Conservation (phyloP, 176 grass and related monocot species). For the Rhynchospora breviuscula region DNA sequence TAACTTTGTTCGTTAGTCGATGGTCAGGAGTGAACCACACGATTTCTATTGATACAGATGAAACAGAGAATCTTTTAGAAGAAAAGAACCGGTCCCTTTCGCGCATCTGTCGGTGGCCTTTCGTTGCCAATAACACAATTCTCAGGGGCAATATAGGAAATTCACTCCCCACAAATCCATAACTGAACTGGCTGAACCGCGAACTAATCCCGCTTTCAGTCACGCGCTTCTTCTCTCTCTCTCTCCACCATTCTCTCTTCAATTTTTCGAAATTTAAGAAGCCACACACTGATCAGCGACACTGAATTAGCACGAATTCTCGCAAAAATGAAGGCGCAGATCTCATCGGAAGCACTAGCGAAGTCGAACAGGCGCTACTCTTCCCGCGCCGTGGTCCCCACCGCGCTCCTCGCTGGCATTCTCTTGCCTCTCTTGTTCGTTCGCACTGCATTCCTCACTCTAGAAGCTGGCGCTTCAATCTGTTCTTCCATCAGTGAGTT, state of each 20-base stretch:
- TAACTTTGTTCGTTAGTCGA: no score
- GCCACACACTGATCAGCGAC: not conserved
- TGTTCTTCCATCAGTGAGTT: constrained; percentile 49
- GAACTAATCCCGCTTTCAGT: not conserved
- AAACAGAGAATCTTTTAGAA: not conserved
- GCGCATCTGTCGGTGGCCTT: constrained; percentile 34
- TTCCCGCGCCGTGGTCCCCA: constrained; percentile 38
- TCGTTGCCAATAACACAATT: not conserved
- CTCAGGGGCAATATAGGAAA: not conserved
- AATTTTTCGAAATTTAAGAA: constrained; percentile 9
- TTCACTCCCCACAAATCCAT: not conserved
- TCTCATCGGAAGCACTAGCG: constrained; percentile 24
- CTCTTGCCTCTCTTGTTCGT: constrained; percentile 58
- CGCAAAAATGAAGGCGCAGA: constrained; percentile 44
- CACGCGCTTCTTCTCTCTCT: not conserved
- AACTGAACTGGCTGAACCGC: not conserved
- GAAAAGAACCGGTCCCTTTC: constrained; percentile 14
- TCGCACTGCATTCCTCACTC: constrained; percentile 59
- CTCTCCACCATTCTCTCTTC: not conserved
- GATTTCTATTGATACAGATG: not conserved
- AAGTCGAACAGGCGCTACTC: constrained; percentile 46
- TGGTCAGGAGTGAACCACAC: not conserved
- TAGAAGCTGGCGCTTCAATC: constrained; percentile 71
- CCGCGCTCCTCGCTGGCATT: constrained; percentile 59
- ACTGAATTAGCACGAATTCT: not conserved